Conservation (phyloP, 495 filamentous ascomycete species). For the Annulohypoxylon stygium region DNA sequence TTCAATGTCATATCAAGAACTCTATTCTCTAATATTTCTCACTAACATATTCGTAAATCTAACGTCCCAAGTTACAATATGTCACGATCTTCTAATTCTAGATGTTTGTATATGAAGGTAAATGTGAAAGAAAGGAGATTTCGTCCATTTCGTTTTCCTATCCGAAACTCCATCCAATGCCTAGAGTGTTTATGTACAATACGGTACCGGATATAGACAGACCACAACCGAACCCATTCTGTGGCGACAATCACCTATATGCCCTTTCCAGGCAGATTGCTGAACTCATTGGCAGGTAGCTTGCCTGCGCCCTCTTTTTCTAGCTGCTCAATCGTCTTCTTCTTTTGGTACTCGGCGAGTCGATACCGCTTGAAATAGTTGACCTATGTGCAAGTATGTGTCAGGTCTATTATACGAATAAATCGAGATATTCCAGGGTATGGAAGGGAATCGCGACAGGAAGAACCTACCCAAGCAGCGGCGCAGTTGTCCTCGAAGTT, state of each 20-base stretch:
- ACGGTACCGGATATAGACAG: conserved; percentile 16
- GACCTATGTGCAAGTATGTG: conserved; percentile 67
- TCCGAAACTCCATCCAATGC: conserved; percentile 31
- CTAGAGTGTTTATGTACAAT: conserved; percentile 30
- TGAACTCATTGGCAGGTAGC: conserved; percentile 57
- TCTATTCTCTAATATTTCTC: background rate
- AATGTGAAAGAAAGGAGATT: conserved; percentile 28
- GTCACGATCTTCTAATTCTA: background rate
- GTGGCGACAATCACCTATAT: conserved; percentile 3
- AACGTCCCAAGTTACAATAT: background rate
- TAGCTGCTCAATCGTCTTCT: conserved; percentile 80
- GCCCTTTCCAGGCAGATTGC: conserved; percentile 27
- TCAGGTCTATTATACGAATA: conserved; percentile 2
- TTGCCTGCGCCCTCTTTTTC: conserved; percentile 81
- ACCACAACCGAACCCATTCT: background rate
- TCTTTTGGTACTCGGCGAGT: conserved; percentile 90
- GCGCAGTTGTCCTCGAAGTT: conserved; percentile 83
- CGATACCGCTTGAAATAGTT: conserved; percentile 97
- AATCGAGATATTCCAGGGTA: background rate
- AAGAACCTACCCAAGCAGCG: conserved; percentile 77
- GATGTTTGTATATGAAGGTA: background rate
- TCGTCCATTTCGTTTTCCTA: conserved; percentile 24
- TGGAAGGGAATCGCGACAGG: conserved; percentile 2
- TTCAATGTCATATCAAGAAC: background rate
- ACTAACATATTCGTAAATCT: background rate